Evolutionary conservation across 352 stramenopile species (phyloP).

Genomic region (Bremia lactucae): DNA sequence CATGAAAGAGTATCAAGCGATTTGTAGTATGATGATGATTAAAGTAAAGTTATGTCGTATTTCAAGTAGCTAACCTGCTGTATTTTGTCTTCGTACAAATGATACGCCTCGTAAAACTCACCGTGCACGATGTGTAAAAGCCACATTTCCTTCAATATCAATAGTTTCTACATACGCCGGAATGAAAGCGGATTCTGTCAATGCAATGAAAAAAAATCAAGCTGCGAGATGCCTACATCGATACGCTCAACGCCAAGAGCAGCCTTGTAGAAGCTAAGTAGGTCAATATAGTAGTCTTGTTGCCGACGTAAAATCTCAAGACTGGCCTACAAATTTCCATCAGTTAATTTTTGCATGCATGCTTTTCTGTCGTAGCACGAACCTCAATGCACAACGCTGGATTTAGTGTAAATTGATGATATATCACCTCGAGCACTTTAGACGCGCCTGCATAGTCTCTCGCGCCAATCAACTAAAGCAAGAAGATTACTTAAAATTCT

Average conservation of each 20-base stretch:
- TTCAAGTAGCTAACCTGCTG: slow-evolving; percentile 27
- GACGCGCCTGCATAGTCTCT: slow-evolving; percentile 60
- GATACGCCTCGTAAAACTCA: slow-evolving; percentile 74
- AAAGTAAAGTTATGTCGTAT: not conserved
- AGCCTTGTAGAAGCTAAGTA: slow-evolving; percentile 48
- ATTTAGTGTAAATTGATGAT: slow-evolving; percentile 49
- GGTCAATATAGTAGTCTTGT: slow-evolving; percentile 33
- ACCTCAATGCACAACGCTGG: slow-evolving; percentile 61
- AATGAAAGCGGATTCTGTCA: not conserved
- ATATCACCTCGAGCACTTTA: slow-evolving; percentile 54
- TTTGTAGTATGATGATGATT: not conserved
- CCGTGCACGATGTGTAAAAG: slow-evolving; percentile 55
- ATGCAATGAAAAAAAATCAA: not conserved
- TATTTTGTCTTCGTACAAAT: slow-evolving; percentile 69
- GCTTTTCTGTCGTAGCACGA: not conserved
- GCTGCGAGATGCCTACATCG: slow-evolving; percentile 27
- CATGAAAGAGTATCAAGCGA: not conserved
- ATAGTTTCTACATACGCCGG: slow-evolving; percentile 31
- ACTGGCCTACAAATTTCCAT: slow-evolving; percentile 35
- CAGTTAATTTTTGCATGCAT: not conserved
- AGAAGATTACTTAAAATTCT: not conserved
- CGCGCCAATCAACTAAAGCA: slow-evolving; percentile 43
- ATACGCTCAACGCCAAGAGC: slow-evolving; percentile 30
- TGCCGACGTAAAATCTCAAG: slow-evolving; percentile 63
- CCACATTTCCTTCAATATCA: slow-evolving; percentile 65